Percentiles rank a stretch among this genome's conserved stretches.
Evolutionary conservation across 2,329 filamentous ascomycete genomes (phyloP).

Genomic region (Aspergillus terreus): DNA sequence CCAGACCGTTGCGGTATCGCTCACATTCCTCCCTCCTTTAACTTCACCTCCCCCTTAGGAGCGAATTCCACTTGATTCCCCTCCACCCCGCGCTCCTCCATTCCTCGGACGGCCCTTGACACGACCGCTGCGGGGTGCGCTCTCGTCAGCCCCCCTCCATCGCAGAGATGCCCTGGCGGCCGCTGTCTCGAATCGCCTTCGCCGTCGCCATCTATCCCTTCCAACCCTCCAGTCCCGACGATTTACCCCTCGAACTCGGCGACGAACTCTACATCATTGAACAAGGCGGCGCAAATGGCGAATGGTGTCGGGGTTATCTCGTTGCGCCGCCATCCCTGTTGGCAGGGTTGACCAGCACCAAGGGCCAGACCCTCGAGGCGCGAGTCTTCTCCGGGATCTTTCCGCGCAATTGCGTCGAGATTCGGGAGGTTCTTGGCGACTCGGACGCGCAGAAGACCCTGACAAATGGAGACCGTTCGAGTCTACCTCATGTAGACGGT

Average conservation of each 20-base stretch:
- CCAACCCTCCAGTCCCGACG: slow-evolving; percentile 76
- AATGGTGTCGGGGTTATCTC: slow-evolving; percentile 94
- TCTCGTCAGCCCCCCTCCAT: slow-evolving; percentile 12
- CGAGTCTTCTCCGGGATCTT: slow-evolving; percentile 99
- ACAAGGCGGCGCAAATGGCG: slow-evolving; percentile 76
- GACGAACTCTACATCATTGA: slow-evolving; percentile 99
- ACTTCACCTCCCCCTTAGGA: slow-evolving; percentile 15
- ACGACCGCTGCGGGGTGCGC: slow-evolving; percentile 19
- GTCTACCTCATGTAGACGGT: slow-evolving; percentile 33
- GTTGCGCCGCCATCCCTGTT: slow-evolving; percentile 91
- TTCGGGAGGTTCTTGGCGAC: slow-evolving; percentile 86
- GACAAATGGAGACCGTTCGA: slow-evolving; percentile 31
- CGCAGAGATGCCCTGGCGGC: slow-evolving; percentile 85
- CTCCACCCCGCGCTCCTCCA: slow-evolving; percentile 9
- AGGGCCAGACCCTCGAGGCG: slow-evolving; percentile 89
- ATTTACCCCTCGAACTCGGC: slow-evolving; percentile 93
- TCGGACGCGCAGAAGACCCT: slow-evolving; percentile 45
- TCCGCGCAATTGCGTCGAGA: slow-evolving; percentile 87
- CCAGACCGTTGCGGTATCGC: slow-evolving; percentile 9
- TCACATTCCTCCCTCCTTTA: slow-evolving; percentile 20
- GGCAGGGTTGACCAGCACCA: slow-evolving; percentile 82
- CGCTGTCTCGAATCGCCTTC: slow-evolving; percentile 94
- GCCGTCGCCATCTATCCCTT: slow-evolving; percentile 96
- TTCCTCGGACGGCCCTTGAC: slow-evolving; percentile 20
- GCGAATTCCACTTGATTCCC: slow-evolving; percentile 21